These are phyloP conservation scores for Acer yangbiense DNA, from an alignment of 345 rosid species.

Conservation along the genomic window DNA sequence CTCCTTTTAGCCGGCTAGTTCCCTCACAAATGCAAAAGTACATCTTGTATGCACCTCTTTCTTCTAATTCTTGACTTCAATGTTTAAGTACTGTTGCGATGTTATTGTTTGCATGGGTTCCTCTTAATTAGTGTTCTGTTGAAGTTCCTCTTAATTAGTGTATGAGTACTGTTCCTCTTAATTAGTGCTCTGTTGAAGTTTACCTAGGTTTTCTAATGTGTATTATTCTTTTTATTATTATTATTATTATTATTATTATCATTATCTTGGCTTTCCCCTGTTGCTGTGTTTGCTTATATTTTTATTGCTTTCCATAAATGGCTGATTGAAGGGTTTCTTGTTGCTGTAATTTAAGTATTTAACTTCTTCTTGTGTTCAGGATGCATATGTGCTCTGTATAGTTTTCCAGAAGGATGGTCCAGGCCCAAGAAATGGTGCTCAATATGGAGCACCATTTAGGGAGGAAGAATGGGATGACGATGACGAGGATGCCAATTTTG, in stretches of 20 bases:
- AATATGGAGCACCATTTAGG: constrained; percentile 73
- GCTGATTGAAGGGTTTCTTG: neutral
- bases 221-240: neutral
- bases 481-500: constrained; percentile 33
- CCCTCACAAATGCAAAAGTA: neutral
- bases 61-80: neutral
- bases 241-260: no score
- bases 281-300: neutral
- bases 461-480: constrained; percentile 80
- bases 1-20: neutral
- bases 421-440: constrained; percentile 76
- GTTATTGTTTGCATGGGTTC: neutral
- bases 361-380: constrained; percentile 39
- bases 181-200: neutral
- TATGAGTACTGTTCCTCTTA: neutral
- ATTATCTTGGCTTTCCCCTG: no score
- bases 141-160: no score
- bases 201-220: neutral
- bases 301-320: neutral
- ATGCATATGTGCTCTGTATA: constrained; percentile 55
- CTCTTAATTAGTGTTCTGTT: neutral
- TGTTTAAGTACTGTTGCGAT: neutral
- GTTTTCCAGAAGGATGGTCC: constrained; percentile 66
- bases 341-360: neutral
- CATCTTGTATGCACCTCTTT: neutral